A percentile compares a stretch with the other conserved stretches of the same genome.
phyloP scores from a whole-genome alignment of 2,329 filamentous ascomycete species.

The Penicillium olsonii region DNA sequence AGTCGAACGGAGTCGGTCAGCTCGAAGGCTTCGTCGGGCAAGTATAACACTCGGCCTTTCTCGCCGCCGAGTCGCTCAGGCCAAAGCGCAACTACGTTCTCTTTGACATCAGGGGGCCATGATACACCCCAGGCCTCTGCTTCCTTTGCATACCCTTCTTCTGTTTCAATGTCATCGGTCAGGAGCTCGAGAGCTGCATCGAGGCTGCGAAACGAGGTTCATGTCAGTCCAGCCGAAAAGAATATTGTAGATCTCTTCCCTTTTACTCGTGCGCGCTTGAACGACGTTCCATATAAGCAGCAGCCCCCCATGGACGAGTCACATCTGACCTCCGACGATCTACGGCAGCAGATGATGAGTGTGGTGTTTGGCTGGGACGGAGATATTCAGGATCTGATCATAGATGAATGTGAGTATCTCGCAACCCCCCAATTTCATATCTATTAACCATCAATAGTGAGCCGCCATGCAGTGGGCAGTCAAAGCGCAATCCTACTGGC shows the following conservation, averaged over 20 bases:
- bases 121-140: constrained; percentile 42
- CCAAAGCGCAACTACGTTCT: constrained; percentile 49
- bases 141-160: constrained; percentile 47
- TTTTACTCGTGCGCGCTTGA: constrained; percentile 76
- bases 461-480: constrained; percentile 70
- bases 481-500: constrained; percentile 78
- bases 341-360: constrained; percentile 86
- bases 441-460: constrained; percentile 49
- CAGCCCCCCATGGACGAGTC: constrained; percentile 60
- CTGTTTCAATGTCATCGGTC: constrained; percentile 50
- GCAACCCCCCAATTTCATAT: neutral
- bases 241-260: constrained; percentile 80
- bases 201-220: constrained; percentile 75
- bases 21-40: constrained; percentile 57
- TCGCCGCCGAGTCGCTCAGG: constrained; percentile 46
- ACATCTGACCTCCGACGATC: constrained; percentile 70
- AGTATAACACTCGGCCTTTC: constrained; percentile 40
- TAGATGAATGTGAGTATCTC: constrained; percentile 67
- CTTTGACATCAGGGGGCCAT: constrained; percentile 38
- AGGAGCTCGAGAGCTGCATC: constrained; percentile 57
- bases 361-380: constrained; percentile 95
- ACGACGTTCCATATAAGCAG: constrained; percentile 78
- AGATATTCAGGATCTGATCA: constrained; percentile 76
- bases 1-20: constrained; percentile 64
- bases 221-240: constrained; percentile 74